Base-by-base conservation (phyloP, 352 stramenopile genomes). In the Plasmopara halstedii region DNA sequence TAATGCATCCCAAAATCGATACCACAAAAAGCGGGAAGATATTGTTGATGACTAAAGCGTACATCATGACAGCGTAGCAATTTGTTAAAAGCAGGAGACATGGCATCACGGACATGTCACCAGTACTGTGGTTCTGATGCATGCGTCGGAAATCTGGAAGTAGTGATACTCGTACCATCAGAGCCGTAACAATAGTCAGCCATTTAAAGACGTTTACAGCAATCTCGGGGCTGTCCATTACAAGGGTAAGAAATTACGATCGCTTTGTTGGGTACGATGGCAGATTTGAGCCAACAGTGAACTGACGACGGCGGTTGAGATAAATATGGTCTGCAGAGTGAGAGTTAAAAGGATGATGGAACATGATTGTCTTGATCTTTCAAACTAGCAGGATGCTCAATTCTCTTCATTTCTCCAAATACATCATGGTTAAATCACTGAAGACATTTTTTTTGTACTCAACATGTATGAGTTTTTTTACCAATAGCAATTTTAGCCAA, bases 131-230 rank as follows among this genome's bases (percentile, higher is more conserved):
- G n/a, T 43, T 50, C 19, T 62, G 60, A 48, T 57, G 44, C 44
- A 66, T 60, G n/a, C 60, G 56, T 17, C 58, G 60, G 35, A 71
- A 62, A 27, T 64, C 62, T 19, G 60, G 59, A 29, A 67, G 31
- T 4, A 69, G 50, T 15, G 55, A 69, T 18, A 71, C 10, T 38
- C 63, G 51, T 21, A 77, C 44, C 46, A 58, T 27, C 7, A 71
- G 10, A 17, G 67, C 67, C 27, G 60, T 71, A 38, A 41, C 42
- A 33, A 70, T 54, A 11, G 65, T 72, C 2, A 67, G 37, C 6
- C 50, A 54, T 26, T 39, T 44, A 14, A 53, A 53, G 32, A 52
- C 50, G 21, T 50, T 46, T 14, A 59, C 21, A 27, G 49, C 32
- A 38, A 51, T 41, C 4, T 47, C 49, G 32, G 50, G 29, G 3